Evolutionary conservation across 2,329 filamentous ascomycete species (phyloP).

Genomic region (Fusarium albidum): DNA sequence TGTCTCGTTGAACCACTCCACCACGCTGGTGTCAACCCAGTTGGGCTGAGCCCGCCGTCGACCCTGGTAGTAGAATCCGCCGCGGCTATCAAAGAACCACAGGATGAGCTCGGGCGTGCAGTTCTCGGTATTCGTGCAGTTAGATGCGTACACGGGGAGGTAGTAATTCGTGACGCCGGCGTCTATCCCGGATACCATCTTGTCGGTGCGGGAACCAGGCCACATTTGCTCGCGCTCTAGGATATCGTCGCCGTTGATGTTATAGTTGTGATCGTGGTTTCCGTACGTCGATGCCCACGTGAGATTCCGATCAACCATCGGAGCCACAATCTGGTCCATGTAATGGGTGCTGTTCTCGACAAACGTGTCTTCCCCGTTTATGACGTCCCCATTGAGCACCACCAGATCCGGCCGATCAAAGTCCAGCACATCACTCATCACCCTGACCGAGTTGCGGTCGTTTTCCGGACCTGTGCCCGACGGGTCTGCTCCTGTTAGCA

Average conservation of each 20-base stretch:
- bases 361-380: constrained; percentile 70
- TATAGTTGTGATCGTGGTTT: constrained; percentile 70
- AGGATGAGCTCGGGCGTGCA: constrained; percentile 57
- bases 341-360: constrained; percentile 60
- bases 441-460: constrained; percentile 46
- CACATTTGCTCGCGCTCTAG: constrained; percentile 37
- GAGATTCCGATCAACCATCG: constrained; percentile 60
- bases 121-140: constrained; percentile 35
- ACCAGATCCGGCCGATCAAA: constrained; percentile 59
- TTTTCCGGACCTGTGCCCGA: constrained; percentile 44
- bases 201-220: constrained; percentile 32
- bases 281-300: constrained; percentile 74
- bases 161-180: constrained; percentile 54
- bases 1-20: constrained; percentile 53
- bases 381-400: constrained; percentile 74
- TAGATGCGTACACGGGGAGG: constrained; percentile 48
- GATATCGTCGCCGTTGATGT: constrained; percentile 42
- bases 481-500: constrained; percentile 19
- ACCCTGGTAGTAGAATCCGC: constrained; percentile 59
- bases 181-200: constrained; percentile 28
- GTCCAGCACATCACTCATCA: constrained; percentile 47
- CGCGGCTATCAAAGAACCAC: constrained; percentile 76
- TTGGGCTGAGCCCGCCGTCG: constrained; percentile 47
- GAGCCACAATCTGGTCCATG: constrained; percentile 64
- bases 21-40: constrained; percentile 56